Evolutionary conservation across 345 rosid species (phyloP).

Genomic region (Syzygium grande): DNA sequence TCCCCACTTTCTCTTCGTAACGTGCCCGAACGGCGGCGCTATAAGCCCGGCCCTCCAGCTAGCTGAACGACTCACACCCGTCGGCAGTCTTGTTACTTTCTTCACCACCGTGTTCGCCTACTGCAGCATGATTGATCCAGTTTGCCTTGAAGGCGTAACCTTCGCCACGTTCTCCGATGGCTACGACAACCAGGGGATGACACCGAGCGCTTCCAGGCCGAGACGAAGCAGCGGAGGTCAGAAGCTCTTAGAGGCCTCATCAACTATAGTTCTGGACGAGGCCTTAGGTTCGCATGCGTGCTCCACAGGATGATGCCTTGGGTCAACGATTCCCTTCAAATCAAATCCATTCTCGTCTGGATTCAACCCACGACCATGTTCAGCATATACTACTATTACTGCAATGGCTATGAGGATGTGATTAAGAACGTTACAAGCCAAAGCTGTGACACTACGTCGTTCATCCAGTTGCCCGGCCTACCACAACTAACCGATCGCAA

Average conservation of each 20-base stretch:
- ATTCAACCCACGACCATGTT: constrained; percentile 58
- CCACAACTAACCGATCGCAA: constrained; percentile 27
- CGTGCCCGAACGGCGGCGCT: too few species aligned
- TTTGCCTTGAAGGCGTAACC: too few species aligned
- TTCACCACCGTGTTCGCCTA: too few species aligned
- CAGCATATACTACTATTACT: constrained; percentile 43
- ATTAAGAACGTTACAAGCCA: not conserved
- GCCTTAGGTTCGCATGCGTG: not conserved
- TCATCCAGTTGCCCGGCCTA: constrained; percentile 27
- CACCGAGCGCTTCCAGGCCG: too few species aligned
- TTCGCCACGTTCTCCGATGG: too few species aligned
- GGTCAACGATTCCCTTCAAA: constrained; percentile 22
- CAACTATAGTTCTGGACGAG: not conserved
- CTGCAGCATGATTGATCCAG: too few species aligned
- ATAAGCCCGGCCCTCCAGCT: too few species aligned
- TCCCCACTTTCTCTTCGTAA: too few species aligned
- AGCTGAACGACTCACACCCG: too few species aligned
- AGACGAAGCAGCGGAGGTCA: not conserved
- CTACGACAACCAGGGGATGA: too few species aligned
- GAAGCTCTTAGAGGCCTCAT: constrained; percentile 8
- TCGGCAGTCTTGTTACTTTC: too few species aligned
- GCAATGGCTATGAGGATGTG: constrained; percentile 21
- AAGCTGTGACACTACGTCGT: not conserved
- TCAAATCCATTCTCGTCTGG: constrained; percentile 42
- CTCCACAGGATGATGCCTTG: constrained; percentile 22